Base-by-base conservation (phyloP, 192 early-diverging fungal genomes). In the Physocladia obscura region DNA sequence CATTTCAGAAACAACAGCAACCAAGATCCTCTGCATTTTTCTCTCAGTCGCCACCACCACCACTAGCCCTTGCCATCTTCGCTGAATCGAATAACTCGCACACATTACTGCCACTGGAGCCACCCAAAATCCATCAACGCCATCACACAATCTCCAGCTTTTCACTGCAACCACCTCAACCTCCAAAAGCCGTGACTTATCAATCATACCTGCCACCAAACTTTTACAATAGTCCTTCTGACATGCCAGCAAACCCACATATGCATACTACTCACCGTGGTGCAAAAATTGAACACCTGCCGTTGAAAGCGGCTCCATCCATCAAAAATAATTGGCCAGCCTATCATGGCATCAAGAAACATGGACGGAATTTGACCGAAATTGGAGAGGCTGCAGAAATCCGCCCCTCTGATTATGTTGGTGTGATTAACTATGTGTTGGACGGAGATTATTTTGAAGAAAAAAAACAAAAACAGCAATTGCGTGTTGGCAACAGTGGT, bases 391-490 rank as follows among this genome's bases (percentile, higher is more conserved):
- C 59, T 4, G 19, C 37, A 0, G 19, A 34, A 22, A 38, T 57
- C 11, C 50, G 35, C 13, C 65, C 65, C 15, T 17, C 26, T 8
- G 51, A 68, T 26, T 68, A 68, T 39, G 65, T 68, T 49, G 39
- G 56, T 44, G 54, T 68, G 26, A 40, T 68, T 32, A 52, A 55
- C 26, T 40, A 36, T 5, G 65, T 68, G 11, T 27, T 68, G 13
- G 65, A 68, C 40, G n/a, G n/a, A 8, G n/a, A 44, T 13, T 44
- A 8, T 13, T n/a, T n/a, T n/a, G 40, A 8, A 13, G 11, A 8
- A n/a, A 13, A 8, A 8, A n/a, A 44, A n/a, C 40, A 8, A n/a
- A 8, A 8, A n/a, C 11, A 8, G n/a, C 8, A n/a, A n/a, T 13
- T n/a, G n/a, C 40, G 40, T n/a, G n/a, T n/a, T n/a, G n/a, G n/a